Conservation (phyloP, 371 early-diverging fungal species). For the Rhizopus delemar region DNA sequence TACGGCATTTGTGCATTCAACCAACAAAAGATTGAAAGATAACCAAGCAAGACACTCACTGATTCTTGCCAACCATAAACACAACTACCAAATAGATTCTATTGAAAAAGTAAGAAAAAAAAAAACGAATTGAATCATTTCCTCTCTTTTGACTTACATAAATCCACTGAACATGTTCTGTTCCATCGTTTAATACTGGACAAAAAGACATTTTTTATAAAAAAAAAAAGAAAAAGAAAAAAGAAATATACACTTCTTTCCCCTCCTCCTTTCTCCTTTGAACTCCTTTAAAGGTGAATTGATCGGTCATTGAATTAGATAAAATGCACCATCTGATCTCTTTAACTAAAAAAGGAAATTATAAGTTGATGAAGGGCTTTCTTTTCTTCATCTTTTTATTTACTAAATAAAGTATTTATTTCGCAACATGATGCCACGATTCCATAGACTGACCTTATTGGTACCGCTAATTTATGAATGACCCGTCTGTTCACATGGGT, state of each 20-base stretch:
- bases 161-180: constrained; percentile 34
- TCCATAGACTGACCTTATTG: too few species aligned
- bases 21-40: constrained; percentile 73
- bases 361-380: constrained; percentile 13
- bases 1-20: constrained; percentile 81
- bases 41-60: constrained; percentile 55
- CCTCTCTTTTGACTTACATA: constrained; percentile 23
- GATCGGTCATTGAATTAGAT: constrained; percentile 15
- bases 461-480: too few species aligned
- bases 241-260: constrained; percentile 7
- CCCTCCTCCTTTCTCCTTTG: constrained; percentile 1
- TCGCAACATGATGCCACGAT: constrained; percentile 9
- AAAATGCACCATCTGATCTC: constrained; percentile 25
- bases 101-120: neutral
- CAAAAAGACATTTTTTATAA: constrained; percentile 16
- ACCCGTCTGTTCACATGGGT: too few species aligned
- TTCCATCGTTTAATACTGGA: constrained; percentile 21
- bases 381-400: too few species aligned
- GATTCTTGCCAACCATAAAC: constrained; percentile 53
- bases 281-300: constrained; percentile 1
- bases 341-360: constrained; percentile 16
- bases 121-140: neutral
- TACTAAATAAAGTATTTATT: too few species aligned
- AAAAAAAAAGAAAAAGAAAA: constrained; percentile 3
- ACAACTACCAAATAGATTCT: constrained; percentile 60